Evolutionary conservation across 2,329 filamentous ascomycete species (phyloP), one percentile per base, ranked within the genome.

Genomic region (Diatrype stigma): DNA sequence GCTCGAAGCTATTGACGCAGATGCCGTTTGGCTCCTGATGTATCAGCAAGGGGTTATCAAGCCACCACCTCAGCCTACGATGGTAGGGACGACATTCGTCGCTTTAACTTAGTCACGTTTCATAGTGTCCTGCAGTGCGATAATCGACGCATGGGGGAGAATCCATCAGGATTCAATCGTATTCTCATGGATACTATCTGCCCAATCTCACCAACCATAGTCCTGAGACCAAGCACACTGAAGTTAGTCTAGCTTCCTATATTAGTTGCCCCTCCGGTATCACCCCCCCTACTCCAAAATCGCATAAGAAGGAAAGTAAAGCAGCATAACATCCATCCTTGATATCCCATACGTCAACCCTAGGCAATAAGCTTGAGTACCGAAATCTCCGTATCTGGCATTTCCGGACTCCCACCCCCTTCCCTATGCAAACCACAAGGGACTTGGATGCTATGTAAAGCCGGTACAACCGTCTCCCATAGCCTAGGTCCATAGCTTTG

Each of bases 21-120:
- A 94, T 72, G 86, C 87, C 1, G 85, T 94, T 3, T 95, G 90
- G 90, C 68, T 93, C 56, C 73, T 74, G 38, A 68, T 81, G 61
- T 78, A 80, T 50, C 70, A 79, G 60, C 66, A 67, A 49, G 76
- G 78, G 10, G 56, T 68, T 52, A 60, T 73, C 34, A 60, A 71
- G 48, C 61, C 59, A 54, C 57, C 65, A 50, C 63, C 67, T 38
- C 66, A 63, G 11, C 77, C 77, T 8, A 58, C 65, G 21, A 60
- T 79, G 58, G 70, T 77, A 5, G 76, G 74, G 0, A 62, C 70
- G 40, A 59, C 56, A 4, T 79, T 79, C 58, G 56, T 58, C 45
- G 53, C 58, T 45, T 46, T 56, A 28, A 44, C 21, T 16, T 44
- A 44, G 22, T 23, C 40, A 12, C 6, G 5, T 37, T 16, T 37